Evolutionary conservation across 306 rosid species (phyloP).

Genomic region (Coriaria nepalensis): DNA sequence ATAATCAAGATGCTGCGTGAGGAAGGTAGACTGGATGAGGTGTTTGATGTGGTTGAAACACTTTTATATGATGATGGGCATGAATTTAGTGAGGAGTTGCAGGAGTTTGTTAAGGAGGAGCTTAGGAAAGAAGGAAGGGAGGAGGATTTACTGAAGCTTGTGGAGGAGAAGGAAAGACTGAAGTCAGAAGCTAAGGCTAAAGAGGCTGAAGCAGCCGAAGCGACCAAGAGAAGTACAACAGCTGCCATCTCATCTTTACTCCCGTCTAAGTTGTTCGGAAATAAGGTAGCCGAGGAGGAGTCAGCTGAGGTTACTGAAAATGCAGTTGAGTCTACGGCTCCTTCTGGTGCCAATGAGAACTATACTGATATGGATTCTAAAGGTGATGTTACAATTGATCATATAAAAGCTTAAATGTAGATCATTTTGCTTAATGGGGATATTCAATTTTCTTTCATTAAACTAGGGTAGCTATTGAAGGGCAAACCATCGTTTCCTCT

Average conservation of each 20-base stretch:
- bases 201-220: constrained; percentile 88
- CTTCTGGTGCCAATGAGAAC: too few species aligned
- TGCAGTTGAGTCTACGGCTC: constrained; percentile 8
- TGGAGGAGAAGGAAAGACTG: constrained; percentile 88
- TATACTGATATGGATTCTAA: too few species aligned
- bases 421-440: too few species aligned
- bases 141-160: constrained; percentile 59
- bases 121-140: constrained; percentile 80
- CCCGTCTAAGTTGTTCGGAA: constrained; percentile 70
- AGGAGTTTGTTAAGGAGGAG: constrained; percentile 66
- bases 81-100: constrained; percentile 65
- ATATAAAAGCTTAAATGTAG: too few species aligned
- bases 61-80: constrained; percentile 66
- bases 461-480: too few species aligned
- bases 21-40: constrained; percentile 53
- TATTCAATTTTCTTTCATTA: too few species aligned
- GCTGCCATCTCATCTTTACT: constrained; percentile 72
- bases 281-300: constrained; percentile 32
- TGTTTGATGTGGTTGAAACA: constrained; percentile 61
- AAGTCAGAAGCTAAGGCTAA: constrained; percentile 93
- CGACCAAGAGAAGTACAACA: constrained; percentile 71
- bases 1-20: constrained; percentile 74
- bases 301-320: constrained; percentile 23
- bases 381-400: too few species aligned
- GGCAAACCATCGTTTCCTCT: too few species aligned